These are phyloP conservation scores for Pseudonectria buxi DNA, from an alignment of 2,329 filamentous ascomycete species.

Conservation along the genomic window DNA sequence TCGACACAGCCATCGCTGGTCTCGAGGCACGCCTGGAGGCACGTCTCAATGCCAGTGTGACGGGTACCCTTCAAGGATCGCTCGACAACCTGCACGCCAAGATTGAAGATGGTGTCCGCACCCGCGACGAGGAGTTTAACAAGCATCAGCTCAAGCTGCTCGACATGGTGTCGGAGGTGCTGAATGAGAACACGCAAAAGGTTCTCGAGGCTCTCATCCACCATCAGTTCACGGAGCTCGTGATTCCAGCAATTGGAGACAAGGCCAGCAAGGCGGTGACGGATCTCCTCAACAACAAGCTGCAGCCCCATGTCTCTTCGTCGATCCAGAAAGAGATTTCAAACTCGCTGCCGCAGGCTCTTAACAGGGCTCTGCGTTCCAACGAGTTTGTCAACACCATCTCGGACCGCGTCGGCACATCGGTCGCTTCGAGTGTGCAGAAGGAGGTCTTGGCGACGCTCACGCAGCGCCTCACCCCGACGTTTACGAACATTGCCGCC, in stretches of 20 bases:
- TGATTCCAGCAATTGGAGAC: conserved; percentile 68
- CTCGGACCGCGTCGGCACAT: conserved; percentile 59
- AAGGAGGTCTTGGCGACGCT: conserved; percentile 57
- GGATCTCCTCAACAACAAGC: conserved; percentile 61
- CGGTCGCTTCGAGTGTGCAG: conserved; percentile 62
- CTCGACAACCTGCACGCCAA: conserved; percentile 56
- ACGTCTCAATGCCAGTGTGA: conserved; percentile 42
- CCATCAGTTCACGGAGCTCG: conserved; percentile 64
- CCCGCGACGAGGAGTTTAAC: conserved; percentile 45
- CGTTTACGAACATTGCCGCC: conserved; percentile 57
- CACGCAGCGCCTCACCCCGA: conserved; percentile 57
- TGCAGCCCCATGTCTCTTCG: conserved; percentile 60
- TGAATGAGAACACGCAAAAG: conserved; percentile 59
- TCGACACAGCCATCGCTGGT: conserved; percentile 47
- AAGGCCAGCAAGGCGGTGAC: conserved; percentile 62
- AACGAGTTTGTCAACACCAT: conserved; percentile 67
- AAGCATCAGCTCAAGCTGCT: conserved; percentile 48
- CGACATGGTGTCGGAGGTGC: conserved; percentile 51
- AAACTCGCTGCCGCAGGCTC: conserved; percentile 59
- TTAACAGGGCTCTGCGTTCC: conserved; percentile 52
- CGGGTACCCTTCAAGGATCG: conserved; percentile 47
- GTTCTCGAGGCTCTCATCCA: conserved; percentile 71
- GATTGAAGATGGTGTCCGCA: conserved; percentile 56
- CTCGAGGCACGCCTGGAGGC: conserved; percentile 49
- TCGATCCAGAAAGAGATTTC: conserved; percentile 68